Evolutionary conservation across 495 filamentous ascomycete genomes (phyloP).

Genomic region (Usnea hakonensis): DNA sequence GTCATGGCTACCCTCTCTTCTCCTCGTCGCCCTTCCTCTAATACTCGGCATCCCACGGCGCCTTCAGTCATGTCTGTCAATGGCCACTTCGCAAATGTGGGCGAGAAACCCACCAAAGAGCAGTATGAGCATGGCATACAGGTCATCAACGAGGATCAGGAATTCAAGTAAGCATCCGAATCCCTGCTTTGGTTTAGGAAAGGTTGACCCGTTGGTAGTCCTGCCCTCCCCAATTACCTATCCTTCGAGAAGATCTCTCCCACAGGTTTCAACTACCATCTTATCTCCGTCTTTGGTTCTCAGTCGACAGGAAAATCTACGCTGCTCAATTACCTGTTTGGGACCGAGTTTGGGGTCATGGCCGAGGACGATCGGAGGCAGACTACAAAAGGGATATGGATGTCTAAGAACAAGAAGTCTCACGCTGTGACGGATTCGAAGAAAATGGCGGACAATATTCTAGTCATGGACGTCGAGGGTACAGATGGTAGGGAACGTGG

Average conservation of each 20-base stretch:
- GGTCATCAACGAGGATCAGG: conserved; percentile 90
- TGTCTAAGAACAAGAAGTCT: conserved; percentile 80
- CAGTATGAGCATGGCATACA: conserved; percentile 90
- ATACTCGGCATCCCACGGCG: conserved; percentile 39
- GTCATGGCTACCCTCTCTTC: conserved; percentile 11
- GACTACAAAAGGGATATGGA: conserved; percentile 98
- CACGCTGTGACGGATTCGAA: conserved; percentile 30
- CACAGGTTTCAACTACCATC: conserved; percentile 95
- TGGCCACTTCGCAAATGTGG: conserved; percentile 78
- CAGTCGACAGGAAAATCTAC: conserved; percentile 99
- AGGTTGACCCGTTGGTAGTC: conserved; percentile 39
- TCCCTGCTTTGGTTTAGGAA: background rate
- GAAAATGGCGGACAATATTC: conserved; percentile 89
- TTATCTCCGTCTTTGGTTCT: conserved; percentile 96
- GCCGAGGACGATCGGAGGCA: conserved; percentile 81
- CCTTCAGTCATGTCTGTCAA: conserved; percentile 65
- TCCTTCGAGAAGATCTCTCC: conserved; percentile 66
- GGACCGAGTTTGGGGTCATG: conserved; percentile 95
- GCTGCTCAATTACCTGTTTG: conserved; percentile 90
- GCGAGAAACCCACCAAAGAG: conserved; percentile 54
- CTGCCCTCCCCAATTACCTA: conserved; percentile 75
- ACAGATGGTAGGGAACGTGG: conserved; percentile 94
- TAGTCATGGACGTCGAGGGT: conserved; percentile 99
- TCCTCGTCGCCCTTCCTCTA: conserved; percentile 19
- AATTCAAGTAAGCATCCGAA: conserved; percentile 71